Evolutionary conservation across 2,329 filamentous ascomycete genomes (phyloP).

Genomic region (Aspergillus glaucus): DNA sequence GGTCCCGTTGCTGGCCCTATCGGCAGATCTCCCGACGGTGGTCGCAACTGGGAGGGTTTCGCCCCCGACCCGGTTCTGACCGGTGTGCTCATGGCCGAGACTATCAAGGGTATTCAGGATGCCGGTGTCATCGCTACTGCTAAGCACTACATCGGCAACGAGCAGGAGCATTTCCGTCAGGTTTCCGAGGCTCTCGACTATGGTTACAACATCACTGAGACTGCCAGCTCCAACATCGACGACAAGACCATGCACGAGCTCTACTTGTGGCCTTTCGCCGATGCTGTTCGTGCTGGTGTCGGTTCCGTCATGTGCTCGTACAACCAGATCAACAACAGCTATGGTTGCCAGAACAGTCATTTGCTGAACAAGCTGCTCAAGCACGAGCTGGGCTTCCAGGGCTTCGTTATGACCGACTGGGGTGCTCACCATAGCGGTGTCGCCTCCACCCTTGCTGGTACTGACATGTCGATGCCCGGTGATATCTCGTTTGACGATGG

Average conservation of each 20-base stretch:
- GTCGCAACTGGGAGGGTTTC: slow-evolving; percentile 62
- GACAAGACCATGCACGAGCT: slow-evolving; percentile 59
- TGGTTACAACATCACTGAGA: slow-evolving; percentile 59
- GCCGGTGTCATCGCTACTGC: slow-evolving; percentile 76
- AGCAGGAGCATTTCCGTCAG: slow-evolving; percentile 69
- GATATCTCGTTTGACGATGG: slow-evolving; percentile 72
- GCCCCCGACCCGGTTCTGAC: slow-evolving; percentile 70
- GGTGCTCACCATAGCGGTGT: slow-evolving; percentile 67
- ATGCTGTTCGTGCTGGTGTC: slow-evolving; percentile 60
- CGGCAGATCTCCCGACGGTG: slow-evolving; percentile 61
- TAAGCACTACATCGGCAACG: slow-evolving; percentile 69
- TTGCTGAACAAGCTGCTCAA: slow-evolving; percentile 60
- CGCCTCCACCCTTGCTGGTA: slow-evolving; percentile 57
- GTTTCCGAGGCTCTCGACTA: slow-evolving; percentile 51
- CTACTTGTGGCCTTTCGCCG: slow-evolving; percentile 63
- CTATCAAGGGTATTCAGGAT: slow-evolving; percentile 73
- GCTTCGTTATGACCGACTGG: slow-evolving; percentile 68
- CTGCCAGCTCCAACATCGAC: slow-evolving; percentile 55
- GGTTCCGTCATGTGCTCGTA: slow-evolving; percentile 67
- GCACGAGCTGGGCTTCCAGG: slow-evolving; percentile 68
- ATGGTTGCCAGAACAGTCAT: slow-evolving; percentile 59
- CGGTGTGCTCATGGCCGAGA: slow-evolving; percentile 64
- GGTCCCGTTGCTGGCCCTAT: slow-evolving; percentile 72
- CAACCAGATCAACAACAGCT: slow-evolving; percentile 64
- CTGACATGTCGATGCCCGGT: slow-evolving; percentile 81